Evolutionary conservation across 257 asterid species (phyloP).

Genomic region (Mentha longifolia): DNA sequence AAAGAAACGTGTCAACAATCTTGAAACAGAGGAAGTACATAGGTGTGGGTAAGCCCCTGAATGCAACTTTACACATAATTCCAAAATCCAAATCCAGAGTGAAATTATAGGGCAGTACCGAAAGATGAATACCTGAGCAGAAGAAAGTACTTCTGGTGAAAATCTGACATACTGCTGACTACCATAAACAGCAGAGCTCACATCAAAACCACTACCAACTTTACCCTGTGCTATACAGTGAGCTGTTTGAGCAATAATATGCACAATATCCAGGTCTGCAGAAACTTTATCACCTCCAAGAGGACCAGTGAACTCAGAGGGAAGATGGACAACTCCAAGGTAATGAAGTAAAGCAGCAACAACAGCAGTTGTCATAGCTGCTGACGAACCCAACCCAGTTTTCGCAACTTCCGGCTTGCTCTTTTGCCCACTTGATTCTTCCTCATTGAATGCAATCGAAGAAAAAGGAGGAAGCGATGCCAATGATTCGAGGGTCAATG

Average conservation of each 20-base stretch:
- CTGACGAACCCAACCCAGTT: conserved; percentile 99
- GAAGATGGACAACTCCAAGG: conserved; percentile 81
- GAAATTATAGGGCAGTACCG: conserved; percentile 15
- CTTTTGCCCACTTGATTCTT: conserved; percentile 65
- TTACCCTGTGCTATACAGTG: conserved; percentile 99
- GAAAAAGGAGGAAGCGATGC: conserved; percentile 91
- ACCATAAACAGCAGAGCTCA: conserved; percentile 98
- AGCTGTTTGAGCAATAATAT: conserved; percentile 93
- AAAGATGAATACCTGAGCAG: conserved; percentile 75
- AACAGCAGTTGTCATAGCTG: conserved; percentile 99
- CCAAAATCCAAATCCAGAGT: conserved; percentile 9
- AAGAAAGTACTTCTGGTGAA: conserved; percentile 85
- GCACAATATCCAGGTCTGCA: conserved; percentile 72
- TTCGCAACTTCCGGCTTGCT: conserved; percentile 98
- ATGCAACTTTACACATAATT: conserved; percentile 1
- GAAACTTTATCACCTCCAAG: conserved; percentile 36
- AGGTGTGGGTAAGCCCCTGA: background rate
- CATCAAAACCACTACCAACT: conserved; percentile 99
- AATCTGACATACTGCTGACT: conserved; percentile 93
- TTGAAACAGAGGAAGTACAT: no score
- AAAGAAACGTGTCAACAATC: no score
- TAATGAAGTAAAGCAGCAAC: conserved; percentile 90
- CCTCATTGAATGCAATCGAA: conserved; percentile 82
- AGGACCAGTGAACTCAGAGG: conserved; percentile 47
- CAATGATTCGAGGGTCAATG: conserved; percentile 84